Conservation (phyloP, 1,284 basidiomycete species). For the Mrakiaceae sp. region DNA sequence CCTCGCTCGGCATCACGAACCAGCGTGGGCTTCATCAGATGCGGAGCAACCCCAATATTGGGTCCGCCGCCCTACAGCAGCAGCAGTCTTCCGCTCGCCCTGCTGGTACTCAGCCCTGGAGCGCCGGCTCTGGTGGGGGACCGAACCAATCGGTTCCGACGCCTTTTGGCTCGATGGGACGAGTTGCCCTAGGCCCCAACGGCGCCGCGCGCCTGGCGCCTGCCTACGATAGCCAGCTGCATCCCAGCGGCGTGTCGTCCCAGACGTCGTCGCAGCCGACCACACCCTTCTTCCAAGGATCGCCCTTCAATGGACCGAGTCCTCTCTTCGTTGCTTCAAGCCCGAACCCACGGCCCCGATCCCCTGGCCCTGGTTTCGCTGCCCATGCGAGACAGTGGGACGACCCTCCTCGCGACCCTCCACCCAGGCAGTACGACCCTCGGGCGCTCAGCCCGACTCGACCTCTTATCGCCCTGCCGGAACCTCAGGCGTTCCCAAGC, state of each 20-base stretch:
- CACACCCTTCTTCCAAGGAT: too few species aligned
- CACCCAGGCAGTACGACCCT: neutral
- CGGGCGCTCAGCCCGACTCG: neutral
- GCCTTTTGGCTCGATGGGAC: too few species aligned
- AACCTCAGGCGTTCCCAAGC: neutral
- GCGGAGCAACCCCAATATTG: conserved; percentile 14
- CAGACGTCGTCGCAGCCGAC: too few species aligned
- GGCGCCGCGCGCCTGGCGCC: too few species aligned
- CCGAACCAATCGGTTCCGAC: too few species aligned
- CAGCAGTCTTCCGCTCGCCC: neutral
- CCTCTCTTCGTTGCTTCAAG: neutral
- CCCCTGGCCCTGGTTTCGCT: neutral
- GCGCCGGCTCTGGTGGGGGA: too few species aligned
- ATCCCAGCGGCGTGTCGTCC: too few species aligned
- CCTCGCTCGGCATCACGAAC: neutral
- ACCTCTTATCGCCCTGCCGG: neutral
- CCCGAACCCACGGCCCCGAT: neutral
- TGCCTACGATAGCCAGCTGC: too few species aligned
- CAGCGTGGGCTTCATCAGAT: conserved; percentile 1
- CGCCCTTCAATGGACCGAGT: too few species aligned
- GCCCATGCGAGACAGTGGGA: neutral
- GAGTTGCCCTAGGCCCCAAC: too few species aligned
- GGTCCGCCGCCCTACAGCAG: neutral
- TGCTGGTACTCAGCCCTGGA: neutral
- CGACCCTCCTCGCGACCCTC: neutral